Base-by-base conservation (phyloP, 1,139 yeast species). In the Scheffersomyces stambukii region DNA sequence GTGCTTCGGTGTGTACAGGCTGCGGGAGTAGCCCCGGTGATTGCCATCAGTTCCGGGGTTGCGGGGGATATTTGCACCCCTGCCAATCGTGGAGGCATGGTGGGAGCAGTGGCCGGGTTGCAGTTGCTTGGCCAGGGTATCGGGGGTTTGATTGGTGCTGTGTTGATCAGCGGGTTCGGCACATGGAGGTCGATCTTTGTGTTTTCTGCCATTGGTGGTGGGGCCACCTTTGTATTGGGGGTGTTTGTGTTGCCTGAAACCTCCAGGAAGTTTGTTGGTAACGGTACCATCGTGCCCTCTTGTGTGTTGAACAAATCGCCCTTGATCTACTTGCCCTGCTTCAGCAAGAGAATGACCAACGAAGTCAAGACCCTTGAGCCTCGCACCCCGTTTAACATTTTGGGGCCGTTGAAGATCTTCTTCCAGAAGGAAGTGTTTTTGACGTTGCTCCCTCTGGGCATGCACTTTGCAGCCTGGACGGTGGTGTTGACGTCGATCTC, bases 71-170 rank as follows among this genome's bases (percentile, higher is more conserved):
- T 64, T 2, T 59, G 67, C 30, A 55, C 63, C 1, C 43, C 52
- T 4, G 52, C 52, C 3, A 55, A 57, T 28, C 46, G 70, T 29
- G 70, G 70, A 3, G 57, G 64, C 1, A 63, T 62, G 46, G 64
- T 64, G 14, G 69, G 70, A 0, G 35, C 54, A 5, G 60, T 60
- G 1, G 37, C 52, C 8, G 70, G 70, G 1, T 44, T 56, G 35
- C 62, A 58, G 25, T 40, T 62, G 21, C 45, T 59, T 4, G 70
- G 70, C 1, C 60, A 60, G 34, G 68, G 66, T 2, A 49, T 63
- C 34, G 70, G 69, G 3, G 62, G 65, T 1, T 37, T 64, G n/a
- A 37, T 63, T 3, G 70, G 70, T 2, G 63, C 69, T 2, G 61
- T 53, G 1, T 41, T 64, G 10, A 47, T 61, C 3, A 35, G 44